Base-by-base conservation (phyloP, 257 asterid species). In the Echium plantagineum region DNA sequence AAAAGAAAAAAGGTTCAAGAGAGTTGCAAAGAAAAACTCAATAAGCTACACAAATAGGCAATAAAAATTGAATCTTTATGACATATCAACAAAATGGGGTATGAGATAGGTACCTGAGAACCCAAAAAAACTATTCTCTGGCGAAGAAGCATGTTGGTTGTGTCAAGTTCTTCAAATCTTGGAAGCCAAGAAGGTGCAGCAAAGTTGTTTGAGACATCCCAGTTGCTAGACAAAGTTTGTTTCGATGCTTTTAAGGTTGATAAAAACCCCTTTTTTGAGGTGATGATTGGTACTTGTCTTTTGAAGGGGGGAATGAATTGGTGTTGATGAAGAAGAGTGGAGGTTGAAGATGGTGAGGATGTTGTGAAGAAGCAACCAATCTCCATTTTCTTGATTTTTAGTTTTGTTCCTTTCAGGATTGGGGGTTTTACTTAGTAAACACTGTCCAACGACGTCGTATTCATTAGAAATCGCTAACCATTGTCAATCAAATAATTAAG, bases 81-180 rank as follows among this genome's bases (percentile, higher is more conserved):
- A 51, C 24, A 47, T 4, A 24, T 7, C 18, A 57, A 9, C 32
- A 55, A 18, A 28, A 5, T 6, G 13, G 28, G 10, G 26, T 24
- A 24, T 24, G 26, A 24, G 26, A 24, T 24, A 24, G 26, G 26
- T 66, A 91, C 95, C 94, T 86, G 91, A 58, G 80, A n/a, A 63
- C 96, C 97, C 83, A 93, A 70, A 78, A 86, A 93, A 80, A 93
- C 71, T 71, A 86, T 93, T 68, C 97, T 74, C 77, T 93, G 97
- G 65, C 94, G 89, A 72, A 89, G 99, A 73, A 93, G 99, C 99
- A 86, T 93, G 77, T 81, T 89, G 68, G 96, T 93, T 63, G 99
- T 84, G 58, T 89, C 96, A 30, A 93, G 95, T 73, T 93, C 97
- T 69, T 93, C 97, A 74, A 93, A 85, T 73, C 89, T 78, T 63